Evolutionary conservation across 148 eudicot genomes (phyloP).

Genomic region (Chenopodium album): DNA sequence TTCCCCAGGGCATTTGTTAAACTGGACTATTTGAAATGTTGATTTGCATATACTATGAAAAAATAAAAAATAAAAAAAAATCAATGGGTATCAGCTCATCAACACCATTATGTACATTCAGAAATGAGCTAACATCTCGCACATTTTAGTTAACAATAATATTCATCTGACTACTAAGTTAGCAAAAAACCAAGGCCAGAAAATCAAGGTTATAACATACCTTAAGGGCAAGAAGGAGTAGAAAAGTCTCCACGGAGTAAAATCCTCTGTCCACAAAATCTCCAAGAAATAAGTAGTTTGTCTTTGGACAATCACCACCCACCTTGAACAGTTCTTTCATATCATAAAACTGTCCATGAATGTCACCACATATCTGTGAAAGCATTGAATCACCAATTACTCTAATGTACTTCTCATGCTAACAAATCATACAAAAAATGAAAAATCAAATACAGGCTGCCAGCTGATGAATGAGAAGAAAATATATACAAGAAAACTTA

Average conservation of each 20-base stretch:
- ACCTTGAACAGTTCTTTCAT: constrained; percentile 91
- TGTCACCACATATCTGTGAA: constrained; percentile 85
- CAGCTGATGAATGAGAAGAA: neutral
- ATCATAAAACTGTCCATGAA: constrained; percentile 97
- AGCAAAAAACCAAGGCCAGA: neutral
- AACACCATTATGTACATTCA: neutral
- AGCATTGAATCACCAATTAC: neutral
- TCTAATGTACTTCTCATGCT: neutral
- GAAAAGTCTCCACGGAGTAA: constrained; percentile 91
- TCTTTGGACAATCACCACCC: constrained; percentile 97
- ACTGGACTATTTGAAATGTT: constrained; percentile 1
- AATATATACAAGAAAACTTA: neutral
- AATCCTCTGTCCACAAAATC: constrained; percentile 95
- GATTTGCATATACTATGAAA: constrained; percentile 6
- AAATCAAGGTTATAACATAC: constrained; percentile 31
- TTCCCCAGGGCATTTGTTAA: neutral
- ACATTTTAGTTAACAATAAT: neutral
- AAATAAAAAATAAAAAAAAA: constrained; percentile 6
- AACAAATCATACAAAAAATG: neutral
- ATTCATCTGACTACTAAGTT: constrained; percentile 1
- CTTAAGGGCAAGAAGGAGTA: constrained; percentile 91
- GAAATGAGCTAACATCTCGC: neutral
- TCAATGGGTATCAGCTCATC: neutral
- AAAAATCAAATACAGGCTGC: neutral
- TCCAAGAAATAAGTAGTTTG: constrained; percentile 90